Conservation (phyloP, 2,329 filamentous ascomycete genomes). For the Scedosporium boydii region DNA sequence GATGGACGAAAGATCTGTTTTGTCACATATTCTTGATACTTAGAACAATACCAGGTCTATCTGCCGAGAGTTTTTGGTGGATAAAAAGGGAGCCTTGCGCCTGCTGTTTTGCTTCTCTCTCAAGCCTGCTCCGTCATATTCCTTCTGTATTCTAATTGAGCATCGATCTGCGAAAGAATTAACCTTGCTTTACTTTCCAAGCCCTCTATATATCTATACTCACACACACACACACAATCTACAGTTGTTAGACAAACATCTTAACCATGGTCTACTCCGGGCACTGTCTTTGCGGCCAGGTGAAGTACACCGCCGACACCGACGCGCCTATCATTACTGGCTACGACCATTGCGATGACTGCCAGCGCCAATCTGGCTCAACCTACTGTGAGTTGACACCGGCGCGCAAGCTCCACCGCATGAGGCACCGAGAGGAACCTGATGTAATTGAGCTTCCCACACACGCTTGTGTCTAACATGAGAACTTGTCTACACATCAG, state of each 20-base stretch:
- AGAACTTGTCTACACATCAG: slow-evolving; percentile 21
- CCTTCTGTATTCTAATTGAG: background rate
- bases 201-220: background rate
- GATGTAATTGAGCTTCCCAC: background rate
- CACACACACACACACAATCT: too few relatives aligned
- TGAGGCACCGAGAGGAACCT: too few relatives aligned
- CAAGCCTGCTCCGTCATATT: background rate
- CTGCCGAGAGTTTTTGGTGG: background rate
- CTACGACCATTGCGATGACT: slow-evolving; percentile 66
- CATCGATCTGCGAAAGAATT: too few relatives aligned
- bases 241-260: background rate
- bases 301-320: slow-evolving; percentile 55
- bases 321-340: slow-evolving; percentile 44
- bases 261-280: slow-evolving; percentile 54
- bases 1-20: background rate
- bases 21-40: background rate
- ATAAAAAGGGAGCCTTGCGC: slow-evolving; percentile 1
- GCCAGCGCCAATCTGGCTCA: slow-evolving; percentile 60
- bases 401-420: background rate
- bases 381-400: slow-evolving; percentile 48
- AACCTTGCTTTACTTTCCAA: background rate
- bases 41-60: background rate
- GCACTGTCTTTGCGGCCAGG: slow-evolving; percentile 62
- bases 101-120: background rate
- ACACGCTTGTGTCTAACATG: background rate